phyloP scores from a whole-genome alignment of 495 filamentous ascomycete species.

The Penicillium desertorum region DNA sequence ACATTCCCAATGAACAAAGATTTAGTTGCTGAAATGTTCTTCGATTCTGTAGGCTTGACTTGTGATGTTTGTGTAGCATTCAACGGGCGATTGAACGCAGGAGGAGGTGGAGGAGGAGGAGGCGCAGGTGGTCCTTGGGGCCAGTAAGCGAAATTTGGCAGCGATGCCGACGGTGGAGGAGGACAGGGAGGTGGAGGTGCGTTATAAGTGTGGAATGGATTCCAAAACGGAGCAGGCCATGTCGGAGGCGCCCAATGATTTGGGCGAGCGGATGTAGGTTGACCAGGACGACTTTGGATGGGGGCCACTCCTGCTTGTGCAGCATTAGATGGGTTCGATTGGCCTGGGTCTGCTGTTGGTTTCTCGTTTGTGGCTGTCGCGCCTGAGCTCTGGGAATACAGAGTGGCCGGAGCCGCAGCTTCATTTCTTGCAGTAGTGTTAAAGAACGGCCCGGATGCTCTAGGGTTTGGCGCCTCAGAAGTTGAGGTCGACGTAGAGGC shows the following conservation, averaged over 20 bases:
- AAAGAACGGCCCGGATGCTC: slow-evolving; percentile 2
- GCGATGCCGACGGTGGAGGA: neutral
- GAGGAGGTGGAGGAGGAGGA: neutral
- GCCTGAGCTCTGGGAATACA: slow-evolving; percentile 1
- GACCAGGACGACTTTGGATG: neutral
- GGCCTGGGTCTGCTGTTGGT: neutral
- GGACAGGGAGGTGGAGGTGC: slow-evolving; percentile 9
- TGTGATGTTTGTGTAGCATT: neutral
- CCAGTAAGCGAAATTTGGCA: neutral
- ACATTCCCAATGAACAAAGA: slow-evolving; percentile 94
- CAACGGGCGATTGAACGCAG: slow-evolving; percentile 10
- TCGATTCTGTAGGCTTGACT: neutral
- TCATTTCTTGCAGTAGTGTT: slow-evolving; percentile 3
- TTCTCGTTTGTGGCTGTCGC: neutral
- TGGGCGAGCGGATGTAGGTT: slow-evolving; percentile 1
- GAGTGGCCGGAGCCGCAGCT: neutral
- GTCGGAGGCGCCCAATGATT: slow-evolving; percentile 3
- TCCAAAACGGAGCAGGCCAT: neutral
- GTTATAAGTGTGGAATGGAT: neutral
- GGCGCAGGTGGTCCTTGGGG: slow-evolving; percentile 4
- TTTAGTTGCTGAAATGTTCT: slow-evolving; percentile 52
- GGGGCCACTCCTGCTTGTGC: neutral
- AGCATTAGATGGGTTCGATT: neutral
- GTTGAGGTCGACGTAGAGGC: slow-evolving; percentile 2
- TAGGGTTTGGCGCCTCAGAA: slow-evolving; percentile 7